Evolutionary conservation across 192 early-diverging fungal species (phyloP).

Genomic region (Linnemannia zychae): DNA sequence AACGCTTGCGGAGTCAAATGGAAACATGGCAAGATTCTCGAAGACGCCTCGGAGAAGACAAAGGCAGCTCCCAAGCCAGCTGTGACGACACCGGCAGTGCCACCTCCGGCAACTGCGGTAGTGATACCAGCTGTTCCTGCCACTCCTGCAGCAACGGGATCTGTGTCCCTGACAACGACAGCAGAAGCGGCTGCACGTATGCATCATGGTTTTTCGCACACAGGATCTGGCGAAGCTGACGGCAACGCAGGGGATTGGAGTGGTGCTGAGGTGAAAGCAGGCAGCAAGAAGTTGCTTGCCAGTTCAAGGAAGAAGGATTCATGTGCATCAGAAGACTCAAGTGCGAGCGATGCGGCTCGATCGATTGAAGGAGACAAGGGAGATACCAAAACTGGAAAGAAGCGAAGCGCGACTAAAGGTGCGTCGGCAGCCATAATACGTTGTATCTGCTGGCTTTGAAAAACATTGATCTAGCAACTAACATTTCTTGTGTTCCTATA

Average conservation of each 20-base stretch:
- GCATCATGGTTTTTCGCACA: background rate
- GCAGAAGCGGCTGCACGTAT: slow-evolving; percentile 37
- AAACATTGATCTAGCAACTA: background rate
- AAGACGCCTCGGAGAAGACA: background rate
- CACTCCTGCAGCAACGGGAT: background rate
- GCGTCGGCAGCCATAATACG: background rate
- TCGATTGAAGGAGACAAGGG: background rate
- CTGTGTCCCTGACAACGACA: slow-evolving; percentile 12
- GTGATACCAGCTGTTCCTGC: background rate
- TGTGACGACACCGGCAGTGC: background rate
- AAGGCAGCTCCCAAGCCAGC: background rate
- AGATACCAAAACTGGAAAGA: slow-evolving; percentile 6
- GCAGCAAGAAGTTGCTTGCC: background rate
- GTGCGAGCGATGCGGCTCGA: background rate
- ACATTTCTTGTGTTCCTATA: background rate
- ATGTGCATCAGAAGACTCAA: background rate
- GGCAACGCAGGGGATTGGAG: too few relatives aligned
- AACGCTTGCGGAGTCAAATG: slow-evolving; percentile 86
- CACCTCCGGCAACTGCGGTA: background rate
- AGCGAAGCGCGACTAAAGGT: slow-evolving; percentile 31
- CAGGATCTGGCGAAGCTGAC: background rate
- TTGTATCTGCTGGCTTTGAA: too few relatives aligned
- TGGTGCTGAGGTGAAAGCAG: background rate
- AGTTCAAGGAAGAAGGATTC: background rate
- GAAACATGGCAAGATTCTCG: slow-evolving; percentile 77